Evolutionary conservation across 768 basidiomycete species (phyloP), one percentile per base, ranked within the genome.

Genomic region (Dacryopinax spathularia): DNA sequence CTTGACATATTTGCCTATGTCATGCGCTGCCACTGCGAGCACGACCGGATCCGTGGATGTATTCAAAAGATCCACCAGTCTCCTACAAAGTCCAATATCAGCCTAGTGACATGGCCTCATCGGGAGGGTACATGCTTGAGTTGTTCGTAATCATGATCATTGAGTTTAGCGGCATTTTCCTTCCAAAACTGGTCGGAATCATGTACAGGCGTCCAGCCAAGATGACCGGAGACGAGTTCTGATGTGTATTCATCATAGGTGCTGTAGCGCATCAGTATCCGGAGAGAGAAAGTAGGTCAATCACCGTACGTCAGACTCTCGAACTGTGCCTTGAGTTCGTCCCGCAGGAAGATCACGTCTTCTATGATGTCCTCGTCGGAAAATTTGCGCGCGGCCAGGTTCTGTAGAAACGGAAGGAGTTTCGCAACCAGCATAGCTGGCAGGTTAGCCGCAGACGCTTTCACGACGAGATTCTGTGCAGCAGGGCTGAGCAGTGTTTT

Each of bases 141-240:
- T 65, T 90, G 87, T 69, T 87, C 84, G 67, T 86, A 81, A 70
- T 91, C 87, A 62, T 82, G 84, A 66, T 97, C 93, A 67, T 92
- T 90, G 41, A 98, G 75, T 71, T 84, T 91, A 6, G 78, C 75
- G 3, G 89, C 93, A 71, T 98, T 97, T 77, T 94, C 92, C 71
- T 88, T 90, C 96, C 96, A 99, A 77, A 99, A 99, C 34, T 91
- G 85, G 65, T 97, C 95, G 1, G 90, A 94, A 71, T 93, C 90
- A 70, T 99, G 96, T 10, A 91, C 89, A 13, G 95, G 94, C 3
- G 90, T 86, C 96, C 96, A 98, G 5, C 91, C 88, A 27, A 98
- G 76, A 72, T 92, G 91, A 1, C 94, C 93, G 3, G 89, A 90
- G 18, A 84, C 78, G 33, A 99, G 77, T 73, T 98, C 95, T 0